Base-by-base conservation (phyloP, 2,329 filamentous ascomycete genomes). In the Phialophora tarda region DNA sequence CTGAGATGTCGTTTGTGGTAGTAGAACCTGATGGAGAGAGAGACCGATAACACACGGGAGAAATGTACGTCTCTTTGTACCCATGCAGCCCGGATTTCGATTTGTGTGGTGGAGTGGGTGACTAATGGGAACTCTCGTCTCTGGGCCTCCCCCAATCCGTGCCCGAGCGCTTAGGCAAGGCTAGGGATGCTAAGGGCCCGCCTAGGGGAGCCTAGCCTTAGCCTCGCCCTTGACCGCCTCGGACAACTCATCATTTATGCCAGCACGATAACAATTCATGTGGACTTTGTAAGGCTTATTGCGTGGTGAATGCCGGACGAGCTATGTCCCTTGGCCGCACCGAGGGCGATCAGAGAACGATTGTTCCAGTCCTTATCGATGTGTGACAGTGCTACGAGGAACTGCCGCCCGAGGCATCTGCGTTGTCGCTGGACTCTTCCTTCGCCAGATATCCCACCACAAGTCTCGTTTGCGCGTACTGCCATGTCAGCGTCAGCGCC, bases 81-180 rank as follows among this genome's bases (percentile, higher is more conserved):
- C 5, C 26, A 23, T 26, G 44, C 59, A n/a, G 14, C 30, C 30
- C 11, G 28, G 28, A 41, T 21, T 28, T 34, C 8, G 26, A 61
- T 58, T 50, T 59, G 62, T 55, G 60, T 23, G 60, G 60, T 59
- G 62, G 56, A 54, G 32, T 30, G 28, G 17, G 59, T 61, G 63
- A 65, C 63, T 65, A 65, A 65, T 62, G 63, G 48, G 50, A 65
- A 61, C n/a, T 21, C 38, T 17, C 38, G 38, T 6, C 38, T 17
- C 14, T n/a, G 38, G 38, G 3, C 5, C 12, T 44, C 14, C 17
- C 38, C 38, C 38, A 17, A 44, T 44, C 28, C 44, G 47, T 23
- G 54, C 28, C 38, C 48, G 11, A 23, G 53, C 53, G 53, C 53
- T 55, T 61, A 61, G 59, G 53, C 53, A 21, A 55, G 53, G 53